Percentiles rank a stretch among this genome's conserved stretches.
These are phyloP conservation scores for Penicillium vulpinum DNA, from an alignment of 2,329 filamentous ascomycete species.

Conservation along the genomic window DNA sequence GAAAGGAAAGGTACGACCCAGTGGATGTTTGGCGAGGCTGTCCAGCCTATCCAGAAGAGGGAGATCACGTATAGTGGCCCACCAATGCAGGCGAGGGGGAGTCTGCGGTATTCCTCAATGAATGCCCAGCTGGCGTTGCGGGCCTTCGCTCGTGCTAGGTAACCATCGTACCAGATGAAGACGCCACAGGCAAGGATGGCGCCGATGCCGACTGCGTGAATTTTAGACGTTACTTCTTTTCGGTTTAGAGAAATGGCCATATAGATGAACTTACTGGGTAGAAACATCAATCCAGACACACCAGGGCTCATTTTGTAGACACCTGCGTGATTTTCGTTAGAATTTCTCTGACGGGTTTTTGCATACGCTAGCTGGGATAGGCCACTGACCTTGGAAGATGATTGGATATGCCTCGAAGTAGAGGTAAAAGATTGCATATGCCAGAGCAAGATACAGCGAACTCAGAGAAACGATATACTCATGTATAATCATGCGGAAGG, in stretches of 20 bases:
- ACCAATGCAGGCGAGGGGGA: slow-evolving; percentile 71
- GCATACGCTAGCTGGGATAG: background rate
- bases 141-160: slow-evolving; percentile 57
- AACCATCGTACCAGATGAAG: slow-evolving; percentile 66
- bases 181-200: slow-evolving; percentile 59
- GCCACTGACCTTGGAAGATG: slow-evolving; percentile 57
- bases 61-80: slow-evolving; percentile 60
- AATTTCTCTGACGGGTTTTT: slow-evolving; percentile 46
- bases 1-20: slow-evolving; percentile 57
- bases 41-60: slow-evolving; percentile 52
- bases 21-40: slow-evolving; percentile 31
- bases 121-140: slow-evolving; percentile 24
- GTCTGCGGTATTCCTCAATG: slow-evolving; percentile 57
- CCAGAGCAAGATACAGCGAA: slow-evolving; percentile 69
- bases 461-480: slow-evolving; percentile 72
- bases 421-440: slow-evolving; percentile 69
- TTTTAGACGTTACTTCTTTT: background rate
- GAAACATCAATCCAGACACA: slow-evolving; percentile 35
- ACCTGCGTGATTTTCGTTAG: slow-evolving; percentile 44
- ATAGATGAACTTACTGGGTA: slow-evolving; percentile 31
- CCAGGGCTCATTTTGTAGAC: slow-evolving; percentile 41
- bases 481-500: slow-evolving; percentile 68
- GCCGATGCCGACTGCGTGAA: slow-evolving; percentile 56
- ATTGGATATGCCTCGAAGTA: slow-evolving; percentile 73
- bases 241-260: too few relatives aligned